Evolutionary conservation across 2,329 filamentous ascomycete genomes (phyloP), one percentile per base, ranked within the genome.

Genomic region (Raffaelea arxii): DNA sequence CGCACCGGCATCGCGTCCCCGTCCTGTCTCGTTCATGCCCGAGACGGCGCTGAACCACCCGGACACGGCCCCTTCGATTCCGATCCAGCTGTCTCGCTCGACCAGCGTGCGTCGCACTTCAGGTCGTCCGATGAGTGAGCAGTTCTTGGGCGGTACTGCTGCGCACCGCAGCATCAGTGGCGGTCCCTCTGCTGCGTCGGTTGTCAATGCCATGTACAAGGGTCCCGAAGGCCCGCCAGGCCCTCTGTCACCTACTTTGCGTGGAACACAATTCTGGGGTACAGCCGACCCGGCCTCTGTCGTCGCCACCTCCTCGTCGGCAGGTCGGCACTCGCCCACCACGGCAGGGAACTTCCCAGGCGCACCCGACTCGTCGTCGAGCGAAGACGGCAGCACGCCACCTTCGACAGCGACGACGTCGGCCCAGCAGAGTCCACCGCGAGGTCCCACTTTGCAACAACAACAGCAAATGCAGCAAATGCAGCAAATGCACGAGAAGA

Each of bases 131-230:
- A 77, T 77, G 66, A 81, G 77, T 56, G 79, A 83, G 56, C 79
- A 83, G 62, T 77, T 69, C 58, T 75, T 74, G 1, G 67, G 67
- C 39, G 59, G 56, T n/a, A n/a, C n/a, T n/a, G n/a, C 27, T 32
- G 27, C 10, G 10, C 10, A 16, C 27, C 9, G 27, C 16, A 18
- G 16, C 32, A 5, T 36, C 9, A 18, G 41, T 35, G 41, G 41
- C 21, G 41, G 47, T 21, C 43, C 47, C 9, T 45, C 47, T 4
- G 81, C 80, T 22, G 84, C 86, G 7, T 79, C 75, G 49, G 77
- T 94, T 25, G 83, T 95, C 42, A 87, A 86, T 56, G 89, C 90
- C 63, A 94, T 95, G 85, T 94, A 94, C 68, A 83, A 82, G 58
- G 84, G 46, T 6, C 77, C 80, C 10, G 82, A 84, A 21, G 75